Evolutionary conservation across 192 early-diverging fungal species (phyloP), one percentile per base, ranked within the genome.

Genomic region (Glomus cerebriforme): DNA sequence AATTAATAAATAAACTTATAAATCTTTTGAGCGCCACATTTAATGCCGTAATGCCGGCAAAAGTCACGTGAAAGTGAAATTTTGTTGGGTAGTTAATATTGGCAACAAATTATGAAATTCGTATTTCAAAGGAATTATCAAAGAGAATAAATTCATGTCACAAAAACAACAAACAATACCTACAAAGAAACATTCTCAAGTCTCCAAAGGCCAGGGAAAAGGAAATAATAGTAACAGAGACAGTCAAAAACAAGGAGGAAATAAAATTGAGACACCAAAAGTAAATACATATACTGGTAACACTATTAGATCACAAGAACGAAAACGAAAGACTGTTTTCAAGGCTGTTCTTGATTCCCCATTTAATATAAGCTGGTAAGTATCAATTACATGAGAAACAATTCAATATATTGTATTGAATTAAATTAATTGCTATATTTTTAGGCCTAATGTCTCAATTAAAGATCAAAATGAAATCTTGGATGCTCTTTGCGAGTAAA

Each of bases 301-400:
- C 4, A 39, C 65, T 15, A 31, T 69, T 34, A 66, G 77, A 17
- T 6, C 13, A 0, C 3, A 32, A 34, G 77, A 78, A 29, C 5
- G 59, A 59, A 64, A 78, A 60, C 65, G 49, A 29, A 67, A 69
- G 27, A 69, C 31, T 26, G 66, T 78, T 26, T 78, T 78, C 31
- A 78, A 78, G 34, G 31, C 77, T 29, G 77, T 78, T 12, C 59
- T 78, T 7, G 66, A 78, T 45, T 78, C 77, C 4, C 77, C 77
- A 0, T 78, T 58, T 59, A 67, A 29, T 26, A 47, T 78, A 69
- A 58, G 32, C 1, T 78, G 77, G 77, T 6, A 62, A 62, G 54
- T 75, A 32, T 58, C n/a, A 0, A 43, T 49, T 17, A 27, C n/a
- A 47, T 45, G 3, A 26, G n/a, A 34, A 15, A 34, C 5, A 8